These are phyloP conservation scores for Ogataea pignaliae DNA, from an alignment of 805 yeast species.

Conservation along the genomic window DNA sequence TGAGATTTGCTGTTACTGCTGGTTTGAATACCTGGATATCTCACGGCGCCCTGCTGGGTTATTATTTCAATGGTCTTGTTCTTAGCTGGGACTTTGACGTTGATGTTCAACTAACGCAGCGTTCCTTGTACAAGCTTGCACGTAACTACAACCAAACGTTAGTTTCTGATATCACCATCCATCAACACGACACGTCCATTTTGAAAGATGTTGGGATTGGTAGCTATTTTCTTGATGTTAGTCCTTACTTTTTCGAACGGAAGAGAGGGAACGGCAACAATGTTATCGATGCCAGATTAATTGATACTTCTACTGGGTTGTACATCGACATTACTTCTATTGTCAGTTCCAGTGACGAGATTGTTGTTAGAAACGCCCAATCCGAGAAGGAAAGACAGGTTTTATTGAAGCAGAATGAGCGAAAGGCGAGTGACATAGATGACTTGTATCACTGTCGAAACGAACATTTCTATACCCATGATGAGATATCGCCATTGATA, in stretches of 20 bases:
- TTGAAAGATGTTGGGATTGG: conserved; percentile 28
- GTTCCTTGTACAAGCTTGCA: conserved; percentile 39
- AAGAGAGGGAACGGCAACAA: conserved; percentile 43
- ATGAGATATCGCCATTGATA: conserved; percentile 49
- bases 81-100: conserved; percentile 62
- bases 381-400: conserved; percentile 13
- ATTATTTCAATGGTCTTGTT: conserved; percentile 55
- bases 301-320: conserved; percentile 45
- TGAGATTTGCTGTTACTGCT: conserved; percentile 40
- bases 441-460: conserved; percentile 45
- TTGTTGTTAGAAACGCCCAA: conserved; percentile 3
- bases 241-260: conserved; percentile 31
- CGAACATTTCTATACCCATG: conserved; percentile 47
- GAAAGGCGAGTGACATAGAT: conserved; percentile 7
- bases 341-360: conserved; percentile 13
- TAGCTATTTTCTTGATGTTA: conserved; percentile 30
- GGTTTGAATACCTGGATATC: conserved; percentile 55
- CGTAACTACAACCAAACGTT: conserved; percentile 44
- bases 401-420: conserved; percentile 12
- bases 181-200: conserved; percentile 4
- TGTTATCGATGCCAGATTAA: conserved; percentile 51
- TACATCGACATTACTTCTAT: conserved; percentile 43
- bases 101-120: conserved; percentile 57
- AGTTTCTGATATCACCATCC: conserved; percentile 35
- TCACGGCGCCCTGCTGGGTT: conserved; percentile 60